Conservation (phyloP, 805 yeast genomes). For the Helenozyma rhizophorensis region DNA sequence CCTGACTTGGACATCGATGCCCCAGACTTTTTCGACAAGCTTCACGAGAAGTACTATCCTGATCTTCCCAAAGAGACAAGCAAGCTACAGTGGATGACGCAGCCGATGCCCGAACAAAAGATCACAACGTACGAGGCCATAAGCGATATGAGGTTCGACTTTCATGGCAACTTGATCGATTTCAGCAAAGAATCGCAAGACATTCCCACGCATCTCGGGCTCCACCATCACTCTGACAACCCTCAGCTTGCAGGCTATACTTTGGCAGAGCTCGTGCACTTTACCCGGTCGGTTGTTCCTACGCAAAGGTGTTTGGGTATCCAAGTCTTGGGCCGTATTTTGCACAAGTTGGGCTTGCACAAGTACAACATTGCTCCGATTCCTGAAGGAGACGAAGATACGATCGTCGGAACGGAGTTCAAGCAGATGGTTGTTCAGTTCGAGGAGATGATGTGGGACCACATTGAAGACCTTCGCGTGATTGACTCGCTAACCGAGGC, state of each 20-base stretch:
- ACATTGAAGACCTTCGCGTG: slow-evolving; percentile 57
- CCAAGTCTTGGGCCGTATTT: slow-evolving; percentile 79
- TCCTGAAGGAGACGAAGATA: slow-evolving; percentile 23
- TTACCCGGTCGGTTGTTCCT: slow-evolving; percentile 72
- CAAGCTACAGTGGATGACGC: slow-evolving; percentile 89
- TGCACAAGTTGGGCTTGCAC: slow-evolving; percentile 72
- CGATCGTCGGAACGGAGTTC: slow-evolving; percentile 35
- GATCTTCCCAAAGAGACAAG: slow-evolving; percentile 80
- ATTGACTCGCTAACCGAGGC: slow-evolving; percentile 64
- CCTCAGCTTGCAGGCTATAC: slow-evolving; percentile 94
- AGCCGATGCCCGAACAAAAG: slow-evolving; percentile 44
- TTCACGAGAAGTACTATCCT: slow-evolving; percentile 85
- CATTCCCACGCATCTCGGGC: slow-evolving; percentile 57
- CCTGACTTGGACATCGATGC: slow-evolving; percentile 60
- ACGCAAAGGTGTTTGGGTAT: slow-evolving; percentile 86
- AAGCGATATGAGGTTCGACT: slow-evolving; percentile 80
- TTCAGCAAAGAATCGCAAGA: slow-evolving; percentile 26
- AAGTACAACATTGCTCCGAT: slow-evolving; percentile 52
- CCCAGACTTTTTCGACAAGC: slow-evolving; percentile 71
- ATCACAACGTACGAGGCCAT: slow-evolving; percentile 48
- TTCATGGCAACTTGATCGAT: slow-evolving; percentile 70
- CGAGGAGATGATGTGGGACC: slow-evolving; percentile 63
- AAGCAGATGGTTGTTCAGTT: slow-evolving; percentile 33
- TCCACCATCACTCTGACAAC: slow-evolving; percentile 87
- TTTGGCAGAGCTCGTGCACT: slow-evolving; percentile 71